Base-by-base conservation (phyloP, 73 alveolate species). In the Breviolum minutum region DNA sequence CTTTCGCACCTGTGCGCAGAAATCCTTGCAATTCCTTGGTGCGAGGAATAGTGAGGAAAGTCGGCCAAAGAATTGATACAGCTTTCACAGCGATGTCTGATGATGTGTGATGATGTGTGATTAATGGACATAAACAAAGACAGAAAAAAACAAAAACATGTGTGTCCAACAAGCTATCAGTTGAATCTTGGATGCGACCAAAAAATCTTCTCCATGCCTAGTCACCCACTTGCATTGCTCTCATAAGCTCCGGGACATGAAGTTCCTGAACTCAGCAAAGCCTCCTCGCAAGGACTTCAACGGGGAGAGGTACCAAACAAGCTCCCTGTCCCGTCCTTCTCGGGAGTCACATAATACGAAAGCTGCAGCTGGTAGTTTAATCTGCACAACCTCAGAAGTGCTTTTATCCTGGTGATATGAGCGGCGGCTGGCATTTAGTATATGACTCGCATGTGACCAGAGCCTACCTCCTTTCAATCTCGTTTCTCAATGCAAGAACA, bases 291-390 rank as follows among this genome's bases (percentile, higher is more conserved):
- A 80, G 63, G 88, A 61, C 88, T 80, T 61, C 66, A 27, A 63
- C 5, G 54, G 54, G 54, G 54, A 40, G 54, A 3, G 5, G 54
- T 40, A 40, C 54, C 54, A 40, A 40, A 71, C 81, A n/a, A 7
- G 30, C 83, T 29, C 5, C 8, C 0, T 6, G 16, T 13, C 86
- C 62, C 16, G 95, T 30, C 96, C 96, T 90, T 90, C 87, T 63
- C 87, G 20, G 96, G 96, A n/a, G 96, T 71, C 87, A 90, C 96
- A 29, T 90, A 90, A 63, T 76, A 90, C 40, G 83, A 71, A 19
- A 90, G 83, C 96, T 90, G 96, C 30, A 90, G 68, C 87, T 90
- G 96, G 96, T 90, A 90, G 87, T 90, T 90, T 87, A 90, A 30
- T 62, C 96, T 79, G 79, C 96, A 90, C 82, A 90, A 76, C 96